These are phyloP conservation scores for Malus sieversii DNA, from an alignment of 306 rosid species.

Conservation along the genomic window DNA sequence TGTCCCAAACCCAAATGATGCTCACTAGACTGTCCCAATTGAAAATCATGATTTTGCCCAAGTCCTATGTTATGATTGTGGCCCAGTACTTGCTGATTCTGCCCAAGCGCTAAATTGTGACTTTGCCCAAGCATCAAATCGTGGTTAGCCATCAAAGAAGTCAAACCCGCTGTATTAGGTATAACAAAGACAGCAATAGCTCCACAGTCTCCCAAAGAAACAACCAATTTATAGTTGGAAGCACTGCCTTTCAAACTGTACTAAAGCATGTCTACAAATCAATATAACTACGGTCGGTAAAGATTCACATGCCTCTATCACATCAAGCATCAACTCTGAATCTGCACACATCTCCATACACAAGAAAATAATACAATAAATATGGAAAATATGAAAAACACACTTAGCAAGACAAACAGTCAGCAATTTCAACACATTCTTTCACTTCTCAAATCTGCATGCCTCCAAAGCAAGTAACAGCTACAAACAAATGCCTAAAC, in stretches of 20 bases:
- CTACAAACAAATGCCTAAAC: background rate
- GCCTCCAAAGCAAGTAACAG: background rate
- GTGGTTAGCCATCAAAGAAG: slow-evolving; percentile 57
- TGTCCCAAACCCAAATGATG: slow-evolving; percentile 47
- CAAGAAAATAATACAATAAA: background rate
- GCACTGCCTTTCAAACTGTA: background rate
- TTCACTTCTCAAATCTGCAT: background rate
- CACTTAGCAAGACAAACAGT: background rate
- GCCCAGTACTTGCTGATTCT: slow-evolving; percentile 59
- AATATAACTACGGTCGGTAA: slow-evolving; percentile 16
- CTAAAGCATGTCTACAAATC: slow-evolving; percentile 34
- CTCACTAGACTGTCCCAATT: slow-evolving; percentile 45
- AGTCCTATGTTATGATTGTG: slow-evolving; percentile 56
- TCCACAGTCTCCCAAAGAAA: slow-evolving; percentile 23
- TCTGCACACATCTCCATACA: slow-evolving; percentile 1
- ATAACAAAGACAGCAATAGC: background rate
- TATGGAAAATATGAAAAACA: background rate
- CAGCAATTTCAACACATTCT: background rate
- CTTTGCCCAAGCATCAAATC: slow-evolving; percentile 67
- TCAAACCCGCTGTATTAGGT: slow-evolving; percentile 6
- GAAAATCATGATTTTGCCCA: slow-evolving; percentile 52
- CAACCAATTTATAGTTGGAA: slow-evolving; percentile 11
- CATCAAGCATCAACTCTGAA: slow-evolving; percentile 3
- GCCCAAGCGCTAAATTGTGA: slow-evolving; percentile 57
- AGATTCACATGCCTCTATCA: slow-evolving; percentile 7